Evolutionary conservation across 2,329 filamentous ascomycete genomes (phyloP).

Genomic region (Nemania sp.): DNA sequence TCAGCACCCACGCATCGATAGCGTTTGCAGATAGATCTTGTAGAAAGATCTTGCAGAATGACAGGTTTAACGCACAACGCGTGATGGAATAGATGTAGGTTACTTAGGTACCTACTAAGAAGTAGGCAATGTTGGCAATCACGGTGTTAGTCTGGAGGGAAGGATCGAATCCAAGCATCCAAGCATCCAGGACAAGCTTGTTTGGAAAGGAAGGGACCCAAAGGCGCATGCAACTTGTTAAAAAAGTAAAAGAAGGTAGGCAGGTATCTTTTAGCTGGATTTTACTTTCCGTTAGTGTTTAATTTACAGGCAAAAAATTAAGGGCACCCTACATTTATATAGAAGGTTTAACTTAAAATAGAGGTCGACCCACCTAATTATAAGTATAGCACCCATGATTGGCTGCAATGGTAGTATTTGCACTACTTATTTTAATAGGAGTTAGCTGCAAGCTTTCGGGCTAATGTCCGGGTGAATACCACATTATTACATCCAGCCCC

Average conservation of each 20-base stretch:
- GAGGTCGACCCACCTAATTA: constrained; percentile 19
- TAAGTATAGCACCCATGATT: constrained; percentile 5
- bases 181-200: too few relatives aligned
- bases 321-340: constrained; percentile 29
- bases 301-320: constrained; percentile 21
- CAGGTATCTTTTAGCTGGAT: constrained; percentile 10
- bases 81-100: neutral
- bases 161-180: too few relatives aligned
- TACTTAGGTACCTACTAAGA: too few relatives aligned
- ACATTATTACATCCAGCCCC: neutral
- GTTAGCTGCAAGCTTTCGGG: constrained; percentile 18
- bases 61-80: neutral
- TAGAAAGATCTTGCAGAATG: neutral
- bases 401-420: neutral
- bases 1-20: neutral
- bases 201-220: neutral
- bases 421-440: constrained; percentile 4
- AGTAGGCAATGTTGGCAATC: neutral
- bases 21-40: neutral
- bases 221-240: neutral
- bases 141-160: neutral
- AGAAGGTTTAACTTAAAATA: constrained; percentile 15
- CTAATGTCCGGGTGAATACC: constrained; percentile 28
- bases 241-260: neutral
- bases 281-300: constrained; percentile 25